phyloP scores from a whole-genome alignment of 129 eudicot species.

The Artemisia argyi region DNA sequence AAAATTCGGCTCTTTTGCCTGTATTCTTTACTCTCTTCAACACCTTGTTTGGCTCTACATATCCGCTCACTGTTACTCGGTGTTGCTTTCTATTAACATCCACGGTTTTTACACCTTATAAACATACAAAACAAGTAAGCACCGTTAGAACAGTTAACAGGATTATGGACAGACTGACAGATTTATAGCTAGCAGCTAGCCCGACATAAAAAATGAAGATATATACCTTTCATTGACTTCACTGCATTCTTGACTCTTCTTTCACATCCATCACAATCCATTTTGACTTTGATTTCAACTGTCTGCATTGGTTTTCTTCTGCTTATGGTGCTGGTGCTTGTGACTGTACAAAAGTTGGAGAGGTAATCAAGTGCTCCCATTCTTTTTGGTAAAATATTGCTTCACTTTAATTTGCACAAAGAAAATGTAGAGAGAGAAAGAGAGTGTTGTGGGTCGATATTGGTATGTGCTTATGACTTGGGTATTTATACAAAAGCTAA shows the following conservation, averaged over 20 bases:
- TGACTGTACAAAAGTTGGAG: slow-evolving; percentile 76
- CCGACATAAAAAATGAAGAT: background rate
- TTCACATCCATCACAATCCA: slow-evolving; percentile 99
- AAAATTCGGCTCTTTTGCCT: slow-evolving; percentile 86
- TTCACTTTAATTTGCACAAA: slow-evolving; percentile 11
- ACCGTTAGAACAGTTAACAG: background rate
- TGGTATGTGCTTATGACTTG: slow-evolving; percentile 24
- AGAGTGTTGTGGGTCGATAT: slow-evolving; percentile 30
- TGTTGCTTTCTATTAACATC: slow-evolving; percentile 73
- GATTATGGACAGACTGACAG: background rate
- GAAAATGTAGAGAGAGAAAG: slow-evolving; percentile 17
- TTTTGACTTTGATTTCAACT: slow-evolving; percentile 91
- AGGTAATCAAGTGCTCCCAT: slow-evolving; percentile 98
- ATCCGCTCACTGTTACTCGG: slow-evolving; percentile 64
- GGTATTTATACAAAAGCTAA: slow-evolving; percentile 39
- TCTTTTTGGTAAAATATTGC: slow-evolving; percentile 11
- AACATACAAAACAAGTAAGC: background rate
- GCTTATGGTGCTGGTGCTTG: slow-evolving; percentile 67
- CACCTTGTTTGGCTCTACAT: slow-evolving; percentile 79
- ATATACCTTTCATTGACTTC: slow-evolving; percentile 77
- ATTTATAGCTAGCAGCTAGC: background rate
- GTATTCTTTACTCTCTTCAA: slow-evolving; percentile 66
- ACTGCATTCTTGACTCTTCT: slow-evolving; percentile 88
- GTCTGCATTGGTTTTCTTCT: slow-evolving; percentile 89
- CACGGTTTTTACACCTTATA: slow-evolving; percentile 62